phyloP scores from a whole-genome alignment of 768 basidiomycete species.

The Leccinum uliginosum region DNA sequence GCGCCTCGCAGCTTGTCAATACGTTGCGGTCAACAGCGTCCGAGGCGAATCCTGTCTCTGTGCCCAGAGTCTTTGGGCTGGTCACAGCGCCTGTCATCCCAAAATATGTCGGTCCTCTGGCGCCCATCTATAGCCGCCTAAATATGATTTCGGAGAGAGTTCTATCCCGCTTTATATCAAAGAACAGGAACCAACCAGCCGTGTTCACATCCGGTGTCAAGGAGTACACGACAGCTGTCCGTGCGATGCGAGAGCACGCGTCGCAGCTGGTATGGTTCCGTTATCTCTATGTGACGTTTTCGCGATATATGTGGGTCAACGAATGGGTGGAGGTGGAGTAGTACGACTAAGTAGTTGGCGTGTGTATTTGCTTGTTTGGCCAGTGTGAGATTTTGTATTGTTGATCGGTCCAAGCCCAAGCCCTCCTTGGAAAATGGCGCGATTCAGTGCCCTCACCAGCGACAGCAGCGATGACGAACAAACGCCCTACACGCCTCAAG shows the following conservation, averaged over 20 bases:
- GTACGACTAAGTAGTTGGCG: background rate
- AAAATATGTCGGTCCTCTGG: conserved; percentile 64
- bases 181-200: conserved; percentile 1
- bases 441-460: conserved; percentile 62
- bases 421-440: conserved; percentile 45
- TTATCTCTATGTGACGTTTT: conserved; percentile 75
- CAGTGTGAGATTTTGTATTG: conserved; percentile 19
- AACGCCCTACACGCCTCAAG: conserved; percentile 29
- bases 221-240: conserved; percentile 53
- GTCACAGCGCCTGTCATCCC: conserved; percentile 48
- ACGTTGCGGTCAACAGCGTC: conserved; percentile 28
- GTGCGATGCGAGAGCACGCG: conserved; percentile 68
- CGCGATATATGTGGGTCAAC: conserved; percentile 92
- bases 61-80: conserved; percentile 52
- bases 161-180: conserved; percentile 3
- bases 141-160: conserved; percentile 25
- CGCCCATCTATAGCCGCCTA: conserved; percentile 47
- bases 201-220: conserved; percentile 54
- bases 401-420: conserved; percentile 10
- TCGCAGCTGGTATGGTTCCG: conserved; percentile 89
- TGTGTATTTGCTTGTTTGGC: conserved; percentile 30
- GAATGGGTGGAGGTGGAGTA: conserved; percentile 58
- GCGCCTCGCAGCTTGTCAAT: conserved; percentile 43
- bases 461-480: conserved; percentile 54
- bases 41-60: conserved; percentile 26